Base-by-base conservation (phyloP, 2,329 filamentous ascomycete species). In the Cercospora zeina region DNA sequence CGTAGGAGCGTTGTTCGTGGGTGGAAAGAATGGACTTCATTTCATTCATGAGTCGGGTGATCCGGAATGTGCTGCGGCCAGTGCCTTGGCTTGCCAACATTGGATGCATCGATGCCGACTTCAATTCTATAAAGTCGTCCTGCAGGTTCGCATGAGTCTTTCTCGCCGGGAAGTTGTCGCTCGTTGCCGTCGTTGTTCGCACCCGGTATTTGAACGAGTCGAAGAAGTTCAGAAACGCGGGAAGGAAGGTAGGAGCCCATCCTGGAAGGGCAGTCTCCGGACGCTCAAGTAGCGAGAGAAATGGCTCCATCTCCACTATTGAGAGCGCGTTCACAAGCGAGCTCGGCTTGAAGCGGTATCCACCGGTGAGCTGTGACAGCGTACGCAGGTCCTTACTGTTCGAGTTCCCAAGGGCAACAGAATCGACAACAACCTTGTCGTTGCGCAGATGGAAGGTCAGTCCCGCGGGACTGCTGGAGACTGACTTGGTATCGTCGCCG, bases 231-330 rank as follows among this genome's bases (percentile, higher is more conserved):
- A 42, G 0, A 33, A 67, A 63, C 10, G 50, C 16, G 9, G 42
- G 13, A 3, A 19, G 62, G 45, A 36, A 49, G 2, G 13, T 37
- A 1, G 60, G 54, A 16, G 62, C 50, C 19, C 14, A 34, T 2
- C 30, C 27, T n/a, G 68, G 62, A 8, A 62, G 5, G 7, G 37
- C 54, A 19, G 54, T 14, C 10, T 67, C 55, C n/a, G 74, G 73
- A 27, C 76, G 73, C 61, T 78, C 74, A 6, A 69, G 63, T 6
- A 71, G 62, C 5, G 69, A 73, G 0, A 78, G 68, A 21, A 77
- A 72, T 1, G 74, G 74, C 54, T 78, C 76, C 56, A 77, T 61
- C 63, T 77, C 76, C 51, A 74, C 75, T 11, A 77, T 73, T 1
- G 71, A 67, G 65, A 76, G 69, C 0, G 75, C 75, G 39, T 75